Percentiles rank a stretch among this genome's conserved stretches.
phyloP scores from a whole-genome alignment of 2,329 filamentous ascomycete species.

The Aspergillus tanneri region DNA sequence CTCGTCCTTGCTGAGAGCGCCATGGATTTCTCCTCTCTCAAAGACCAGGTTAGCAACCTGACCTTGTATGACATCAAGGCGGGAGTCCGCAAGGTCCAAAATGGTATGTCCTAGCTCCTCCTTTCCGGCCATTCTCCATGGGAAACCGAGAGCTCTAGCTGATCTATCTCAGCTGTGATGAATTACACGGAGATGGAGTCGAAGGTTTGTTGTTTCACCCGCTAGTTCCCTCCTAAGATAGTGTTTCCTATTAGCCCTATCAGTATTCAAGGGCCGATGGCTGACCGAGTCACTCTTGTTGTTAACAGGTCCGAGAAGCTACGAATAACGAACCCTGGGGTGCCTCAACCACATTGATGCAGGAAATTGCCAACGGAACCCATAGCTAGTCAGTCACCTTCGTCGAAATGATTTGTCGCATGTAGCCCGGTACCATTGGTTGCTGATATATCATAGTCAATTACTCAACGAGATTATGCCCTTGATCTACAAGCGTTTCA shows the following conservation, averaged over 20 bases:
- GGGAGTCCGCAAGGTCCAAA: conserved; percentile 90
- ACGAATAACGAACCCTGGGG: conserved; percentile 99
- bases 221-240: conserved; percentile 5
- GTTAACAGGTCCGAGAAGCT: conserved; percentile 84
- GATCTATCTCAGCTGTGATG: conserved; percentile 71
- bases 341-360: conserved; percentile 78
- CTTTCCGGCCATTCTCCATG: background rate
- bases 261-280: too few relatives aligned
- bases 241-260: background rate
- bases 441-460: conserved; percentile 60
- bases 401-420: conserved; percentile 7
- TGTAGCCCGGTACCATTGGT: conserved; percentile 1
- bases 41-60: conserved; percentile 85
- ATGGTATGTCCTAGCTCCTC: conserved; percentile 64
- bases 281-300: conserved; percentile 21
- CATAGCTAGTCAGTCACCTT: conserved; percentile 81
- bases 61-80: conserved; percentile 94
- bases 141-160: conserved; percentile 14
- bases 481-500: conserved; percentile 99
- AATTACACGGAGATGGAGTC: conserved; percentile 95
- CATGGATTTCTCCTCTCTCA: conserved; percentile 85
- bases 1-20: conserved; percentile 24
- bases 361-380: conserved; percentile 96
- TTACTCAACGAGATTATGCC: conserved; percentile 99
- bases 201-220: conserved; percentile 48